Conservation (phyloP, 805 yeast species). For the Cyberlindnera suaveolens region DNA sequence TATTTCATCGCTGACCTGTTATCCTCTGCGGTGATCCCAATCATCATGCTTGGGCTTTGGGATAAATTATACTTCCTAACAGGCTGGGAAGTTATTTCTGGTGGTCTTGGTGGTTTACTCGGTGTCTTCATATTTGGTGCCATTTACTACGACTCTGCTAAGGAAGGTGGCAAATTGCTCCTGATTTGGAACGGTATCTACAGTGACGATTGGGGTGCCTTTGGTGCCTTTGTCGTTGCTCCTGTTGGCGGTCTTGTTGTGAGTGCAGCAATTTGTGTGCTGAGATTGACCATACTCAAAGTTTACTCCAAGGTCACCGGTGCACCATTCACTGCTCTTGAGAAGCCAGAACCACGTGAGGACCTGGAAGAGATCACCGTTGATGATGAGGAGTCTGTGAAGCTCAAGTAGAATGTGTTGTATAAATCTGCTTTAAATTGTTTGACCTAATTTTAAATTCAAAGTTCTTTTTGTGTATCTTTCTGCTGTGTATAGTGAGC, state of each 20-base stretch:
- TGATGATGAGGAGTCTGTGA: slow-evolving; percentile 7
- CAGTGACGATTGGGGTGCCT: slow-evolving; percentile 83
- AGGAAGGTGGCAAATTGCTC: slow-evolving; percentile 70
- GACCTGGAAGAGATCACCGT: background rate
- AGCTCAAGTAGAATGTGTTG: background rate
- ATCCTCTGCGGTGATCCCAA: slow-evolving; percentile 82
- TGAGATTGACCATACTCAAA: slow-evolving; percentile 34
- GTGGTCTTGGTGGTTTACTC: slow-evolving; percentile 78
- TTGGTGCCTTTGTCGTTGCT: slow-evolving; percentile 90
- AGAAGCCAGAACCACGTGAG: slow-evolving; percentile 9
- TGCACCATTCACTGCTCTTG: slow-evolving; percentile 29
- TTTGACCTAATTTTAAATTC: too few relatives aligned
- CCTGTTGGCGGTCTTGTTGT: slow-evolving; percentile 73
- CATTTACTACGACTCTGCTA: slow-evolving; percentile 65
- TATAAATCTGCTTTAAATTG: background rate
- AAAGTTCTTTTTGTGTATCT: too few relatives aligned
- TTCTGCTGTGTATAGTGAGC: too few relatives aligned
- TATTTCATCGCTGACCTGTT: slow-evolving; percentile 88
- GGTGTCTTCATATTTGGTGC: slow-evolving; percentile 81
- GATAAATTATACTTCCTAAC: slow-evolving; percentile 60
- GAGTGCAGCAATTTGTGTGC: slow-evolving; percentile 44
- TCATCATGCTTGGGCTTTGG: slow-evolving; percentile 72
- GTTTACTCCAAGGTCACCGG: slow-evolving; percentile 16
- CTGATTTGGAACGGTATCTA: slow-evolving; percentile 79
- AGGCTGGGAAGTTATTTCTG: slow-evolving; percentile 76